Base-by-base conservation (phyloP, 192 early-diverging fungal genomes). In the Umbelopsis isabellina region DNA sequence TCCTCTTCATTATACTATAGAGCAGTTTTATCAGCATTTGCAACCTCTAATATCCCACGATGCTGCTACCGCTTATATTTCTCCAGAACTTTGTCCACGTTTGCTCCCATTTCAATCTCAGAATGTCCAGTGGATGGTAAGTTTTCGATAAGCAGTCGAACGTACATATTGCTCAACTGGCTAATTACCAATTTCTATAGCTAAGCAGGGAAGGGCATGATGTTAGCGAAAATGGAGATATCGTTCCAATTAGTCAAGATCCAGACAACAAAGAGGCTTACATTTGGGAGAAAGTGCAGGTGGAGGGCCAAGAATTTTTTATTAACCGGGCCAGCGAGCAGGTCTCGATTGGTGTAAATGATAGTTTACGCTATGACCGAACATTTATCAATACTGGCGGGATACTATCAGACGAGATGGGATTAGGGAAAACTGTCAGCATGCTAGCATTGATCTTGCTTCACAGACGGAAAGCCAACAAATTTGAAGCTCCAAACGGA, bases 371-470 rank as follows among this genome's bases (percentile, higher is more conserved):
- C 6, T 45, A 49, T 15, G 45, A 16, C 10, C 11, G 49, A 8
- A 48, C 55, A 22, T 44, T 64, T 30, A n/a, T 66, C 3, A 45
- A 48, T 25, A 68, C 69, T 41, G 83, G 83, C 8, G 86, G 82
- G 3, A 85, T 83, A 16, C 66, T 85, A 15, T 79, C 84, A 1
- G 83, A 84, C 25, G 84, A 80, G 67, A 91, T 91, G 90, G 90
- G 90, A 35, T 70, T 91, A 6, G 90, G 90, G 13, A 91, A 91
- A 55, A 91, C 90, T 1, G 78, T 91, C 30, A 71, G 70, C 45
- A 73, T 88, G n/a, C 45, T 92, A 11, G 80, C 86, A 1, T 72
- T 90, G 33, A 86, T 92, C 12, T 55, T 86, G 6, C 50, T 81
- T 0, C 85, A 91, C 68, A 72, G 48, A 12, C 49, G 20, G n/a